A percentile compares a stretch with the other conserved stretches of the same genome.
Conservation (phyloP, 306 rosid genomes). For the Psophocarpus tetragonolobus region DNA sequence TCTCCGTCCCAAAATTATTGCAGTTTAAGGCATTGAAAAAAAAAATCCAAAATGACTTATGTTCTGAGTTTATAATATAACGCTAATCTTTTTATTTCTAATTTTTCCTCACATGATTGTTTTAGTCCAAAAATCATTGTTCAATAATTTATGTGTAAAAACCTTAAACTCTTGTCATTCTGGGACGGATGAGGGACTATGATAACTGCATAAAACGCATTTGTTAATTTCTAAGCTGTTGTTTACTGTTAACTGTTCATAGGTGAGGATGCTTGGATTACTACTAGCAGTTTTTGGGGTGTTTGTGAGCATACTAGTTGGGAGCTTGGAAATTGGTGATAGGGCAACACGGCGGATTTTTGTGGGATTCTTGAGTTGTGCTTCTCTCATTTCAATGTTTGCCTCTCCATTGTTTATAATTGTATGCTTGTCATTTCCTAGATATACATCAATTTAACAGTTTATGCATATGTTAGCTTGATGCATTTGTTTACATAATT, state of each 20-base stretch:
- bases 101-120: too few relatives aligned
- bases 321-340: constrained; percentile 72
- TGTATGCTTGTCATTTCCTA: constrained; percentile 51
- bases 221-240: constrained; percentile 26
- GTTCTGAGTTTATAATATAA: too few relatives aligned
- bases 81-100: too few relatives aligned
- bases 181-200: too few relatives aligned
- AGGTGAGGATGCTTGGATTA: constrained; percentile 68
- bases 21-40: too few relatives aligned
- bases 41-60: too few relatives aligned
- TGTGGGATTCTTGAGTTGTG: constrained; percentile 75
- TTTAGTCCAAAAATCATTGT: too few relatives aligned
- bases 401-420: constrained; percentile 92
- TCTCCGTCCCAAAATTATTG: too few relatives aligned
- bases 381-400: constrained; percentile 82
- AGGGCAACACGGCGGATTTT: constrained; percentile 37
- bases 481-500: constrained; percentile 5
- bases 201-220: not conserved
- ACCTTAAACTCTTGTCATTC: too few relatives aligned
- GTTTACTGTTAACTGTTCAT: constrained; percentile 31
- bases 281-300: constrained; percentile 57
- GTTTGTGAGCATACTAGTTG: constrained; percentile 52
- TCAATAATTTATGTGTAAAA: too few relatives aligned
- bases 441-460: not conserved
- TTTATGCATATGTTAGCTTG: constrained; percentile 15